phyloP scores from a whole-genome alignment of 2,329 filamentous ascomycete species.

The Colletotrichum caudatum region DNA sequence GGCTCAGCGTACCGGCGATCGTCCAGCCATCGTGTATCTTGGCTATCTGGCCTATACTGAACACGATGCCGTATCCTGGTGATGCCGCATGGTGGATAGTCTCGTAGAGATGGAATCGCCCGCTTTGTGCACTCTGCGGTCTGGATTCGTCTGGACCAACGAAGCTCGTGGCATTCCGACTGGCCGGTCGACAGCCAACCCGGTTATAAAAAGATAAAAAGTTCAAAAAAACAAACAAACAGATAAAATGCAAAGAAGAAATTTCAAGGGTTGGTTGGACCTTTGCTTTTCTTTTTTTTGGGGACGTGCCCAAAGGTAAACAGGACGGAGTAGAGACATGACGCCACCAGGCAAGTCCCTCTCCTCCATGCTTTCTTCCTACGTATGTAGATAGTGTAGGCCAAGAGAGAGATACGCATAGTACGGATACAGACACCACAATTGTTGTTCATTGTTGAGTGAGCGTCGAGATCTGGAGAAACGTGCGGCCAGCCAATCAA shows the following conservation, averaged over 20 bases:
- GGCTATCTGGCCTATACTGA: background rate
- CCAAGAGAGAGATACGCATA: background rate
- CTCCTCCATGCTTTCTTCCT: background rate
- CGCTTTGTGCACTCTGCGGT: constrained; percentile 32
- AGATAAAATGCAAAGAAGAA: background rate
- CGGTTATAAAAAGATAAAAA: background rate
- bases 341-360: background rate
- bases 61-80: background rate
- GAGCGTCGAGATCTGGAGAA: background rate
- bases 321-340: background rate
- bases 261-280: background rate
- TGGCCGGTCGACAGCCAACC: background rate
- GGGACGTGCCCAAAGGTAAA: background rate
- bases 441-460: constrained; percentile 11
- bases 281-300: background rate
- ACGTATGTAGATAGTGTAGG: background rate
- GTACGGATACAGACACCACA: background rate
- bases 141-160: constrained; percentile 27
- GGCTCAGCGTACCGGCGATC: background rate
- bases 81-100: background rate
- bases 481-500: constrained; percentile 10
- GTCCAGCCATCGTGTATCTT: background rate
- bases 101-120: background rate
- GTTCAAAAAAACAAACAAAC: background rate
- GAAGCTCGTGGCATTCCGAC: constrained; percentile 21